Percentiles rank a stretch among this genome's conserved stretches.
phyloP scores from a whole-genome alignment of 208 protist species.

The Leishmania tropica region DNA sequence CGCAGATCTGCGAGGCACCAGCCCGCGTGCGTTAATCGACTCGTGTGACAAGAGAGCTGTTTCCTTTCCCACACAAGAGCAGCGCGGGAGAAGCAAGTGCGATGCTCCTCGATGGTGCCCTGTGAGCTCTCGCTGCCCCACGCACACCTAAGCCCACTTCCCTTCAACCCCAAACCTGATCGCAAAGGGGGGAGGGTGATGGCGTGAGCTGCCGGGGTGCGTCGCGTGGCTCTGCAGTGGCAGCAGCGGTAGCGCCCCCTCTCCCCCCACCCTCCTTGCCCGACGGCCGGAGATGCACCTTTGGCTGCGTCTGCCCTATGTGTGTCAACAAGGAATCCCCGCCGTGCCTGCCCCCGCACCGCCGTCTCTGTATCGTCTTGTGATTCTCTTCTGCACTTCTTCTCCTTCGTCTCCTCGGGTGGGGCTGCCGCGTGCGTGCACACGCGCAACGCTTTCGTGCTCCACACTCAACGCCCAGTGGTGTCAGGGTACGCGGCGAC shows the following conservation, averaged over 20 bases:
- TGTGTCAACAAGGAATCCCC: too few relatives aligned
- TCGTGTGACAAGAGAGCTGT: not conserved
- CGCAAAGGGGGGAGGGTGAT: not conserved
- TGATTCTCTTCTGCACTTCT: not conserved
- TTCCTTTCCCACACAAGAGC: not conserved
- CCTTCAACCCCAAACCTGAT: not conserved
- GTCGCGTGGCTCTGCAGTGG: not conserved
- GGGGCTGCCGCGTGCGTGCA: not conserved
- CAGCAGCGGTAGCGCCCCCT: not conserved
- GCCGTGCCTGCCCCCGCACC: not conserved
- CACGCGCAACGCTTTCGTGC: not conserved
- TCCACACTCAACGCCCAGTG: not conserved
- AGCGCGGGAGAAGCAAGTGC: not conserved
- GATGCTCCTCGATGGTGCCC: not conserved
- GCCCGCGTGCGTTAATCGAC: too few relatives aligned
- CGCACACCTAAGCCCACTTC: not conserved
- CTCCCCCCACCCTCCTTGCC: not conserved
- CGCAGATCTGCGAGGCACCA: not conserved
- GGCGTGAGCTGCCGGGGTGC: not conserved
- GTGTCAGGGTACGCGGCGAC: not conserved
- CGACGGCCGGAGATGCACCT: not conserved
- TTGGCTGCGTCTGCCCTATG: not conserved
- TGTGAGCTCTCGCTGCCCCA: not conserved
- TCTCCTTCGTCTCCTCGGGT: not conserved
- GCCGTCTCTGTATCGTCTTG: not conserved